Conservation (phyloP, 2,329 filamentous ascomycete species). For the Fusarium euwallaceae region DNA sequence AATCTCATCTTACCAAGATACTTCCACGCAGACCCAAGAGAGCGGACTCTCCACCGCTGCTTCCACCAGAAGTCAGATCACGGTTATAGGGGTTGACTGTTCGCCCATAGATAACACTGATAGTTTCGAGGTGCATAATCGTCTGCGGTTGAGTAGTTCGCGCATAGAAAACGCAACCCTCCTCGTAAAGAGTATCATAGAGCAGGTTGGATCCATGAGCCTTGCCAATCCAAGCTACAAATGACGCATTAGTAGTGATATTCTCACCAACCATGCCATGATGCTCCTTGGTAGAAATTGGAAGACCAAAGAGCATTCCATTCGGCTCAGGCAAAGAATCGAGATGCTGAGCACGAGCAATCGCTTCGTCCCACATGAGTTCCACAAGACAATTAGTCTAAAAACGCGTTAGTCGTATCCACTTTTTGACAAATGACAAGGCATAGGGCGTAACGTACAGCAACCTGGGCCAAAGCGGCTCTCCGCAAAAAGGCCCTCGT, state of each 20-base stretch:
- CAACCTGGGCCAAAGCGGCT: constrained; percentile 45
- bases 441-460: constrained; percentile 30
- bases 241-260: constrained; percentile 47
- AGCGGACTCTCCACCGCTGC: constrained; percentile 69
- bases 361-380: constrained; percentile 53
- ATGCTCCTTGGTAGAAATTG: constrained; percentile 54
- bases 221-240: constrained; percentile 50
- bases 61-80: constrained; percentile 72
- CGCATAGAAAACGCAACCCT: constrained; percentile 59
- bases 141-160: constrained; percentile 78
- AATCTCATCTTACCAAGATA: constrained; percentile 46
- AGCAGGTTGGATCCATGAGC: constrained; percentile 51
- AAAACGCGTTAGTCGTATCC: neutral
- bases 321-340: constrained; percentile 51
- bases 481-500: constrained; percentile 44
- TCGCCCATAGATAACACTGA: constrained; percentile 73
- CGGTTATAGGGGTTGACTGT: constrained; percentile 74
- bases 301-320: constrained; percentile 52
- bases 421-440: too few species aligned
- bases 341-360: constrained; percentile 50
- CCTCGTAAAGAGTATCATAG: constrained; percentile 46
- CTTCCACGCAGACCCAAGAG: constrained; percentile 58
- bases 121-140: constrained; percentile 68
- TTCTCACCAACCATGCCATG: constrained; percentile 52
- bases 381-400: constrained; percentile 52